Base-by-base conservation (phyloP, 2,329 filamentous ascomycete species). In the Ascochyta koolunga region DNA sequence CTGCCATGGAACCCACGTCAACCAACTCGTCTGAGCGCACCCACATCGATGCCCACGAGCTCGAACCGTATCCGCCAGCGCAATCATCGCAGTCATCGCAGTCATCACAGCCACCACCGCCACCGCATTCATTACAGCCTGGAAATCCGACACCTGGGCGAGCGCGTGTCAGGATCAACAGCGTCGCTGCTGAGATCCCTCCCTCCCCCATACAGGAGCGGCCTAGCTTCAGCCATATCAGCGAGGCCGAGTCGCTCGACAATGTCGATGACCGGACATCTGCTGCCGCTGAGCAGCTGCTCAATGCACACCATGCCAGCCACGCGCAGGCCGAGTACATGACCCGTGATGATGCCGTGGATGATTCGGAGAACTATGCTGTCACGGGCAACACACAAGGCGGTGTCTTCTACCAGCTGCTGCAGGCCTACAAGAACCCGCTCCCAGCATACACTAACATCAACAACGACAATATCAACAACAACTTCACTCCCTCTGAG, bases 381-480 rank as follows among this genome's bases (percentile, higher is more conserved):
- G 64, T 66, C 15, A 65, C 67, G 1, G 66, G 68, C n/a, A 67
- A 63, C 47, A 54, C 56, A 13, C 61, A 67, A 22, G 69, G 69
- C 16, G 69, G 69, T 24, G 56, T 71, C 50, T 70, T 71, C 48
- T 70, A 70, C 50, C 68, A 70, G 31, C 57, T 71, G 6, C 63
- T 71, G 8, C 67, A 71, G 47, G 67, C 69, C 19, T 71, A 71
- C 55, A 68, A 67, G 54, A 62, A 53, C 7, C 67, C 69, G 4
- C 50, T 59, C 1, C 49, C 59, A 18, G 56, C 41, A 24, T 58
- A 54, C 24, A 36, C 21, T 16, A 40, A 44, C 16, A 16, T 2
- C 24, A 27, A n/a, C n/a, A n/a, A n/a, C n/a, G n/a, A n/a, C n/a
- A n/a, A n/a, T n/a, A n/a, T n/a, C n/a, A n/a, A n/a, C n/a, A n/a